Conservation (phyloP, 2,329 filamentous ascomycete genomes). For the Hymenoscyphus fraxineus region DNA sequence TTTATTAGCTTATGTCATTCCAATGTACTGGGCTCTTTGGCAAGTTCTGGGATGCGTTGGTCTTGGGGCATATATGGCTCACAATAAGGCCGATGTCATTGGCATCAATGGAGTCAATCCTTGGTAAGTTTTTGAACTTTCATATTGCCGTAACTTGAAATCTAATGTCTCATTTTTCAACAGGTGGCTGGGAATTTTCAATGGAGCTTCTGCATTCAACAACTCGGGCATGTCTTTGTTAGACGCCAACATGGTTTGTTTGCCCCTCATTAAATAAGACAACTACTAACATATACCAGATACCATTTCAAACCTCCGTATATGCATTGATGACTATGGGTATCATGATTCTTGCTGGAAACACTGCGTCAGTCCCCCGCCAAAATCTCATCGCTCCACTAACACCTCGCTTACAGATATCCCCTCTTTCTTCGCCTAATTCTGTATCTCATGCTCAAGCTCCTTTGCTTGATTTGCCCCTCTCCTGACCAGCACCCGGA, state of each 20-base stretch:
- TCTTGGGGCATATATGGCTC: conserved; percentile 57
- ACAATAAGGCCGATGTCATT: conserved; percentile 47
- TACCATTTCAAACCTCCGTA: conserved; percentile 39
- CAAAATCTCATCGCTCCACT: not conserved
- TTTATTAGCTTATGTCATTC: conserved; percentile 56
- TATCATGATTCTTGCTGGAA: conserved; percentile 58
- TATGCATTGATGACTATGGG: conserved; percentile 47
- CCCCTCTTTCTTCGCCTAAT: conserved; percentile 45
- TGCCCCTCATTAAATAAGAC: not conserved
- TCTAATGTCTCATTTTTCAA: not conserved
- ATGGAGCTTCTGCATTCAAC: conserved; percentile 65
- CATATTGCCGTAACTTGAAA: not conserved
- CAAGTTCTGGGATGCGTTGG: conserved; percentile 57
- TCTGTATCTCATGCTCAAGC: conserved; percentile 50
- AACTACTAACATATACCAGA: conserved; percentile 23
- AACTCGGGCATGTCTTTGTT: conserved; percentile 68
- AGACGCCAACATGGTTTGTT: conserved; percentile 57
- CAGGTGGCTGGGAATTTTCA: conserved; percentile 63
- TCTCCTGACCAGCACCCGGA: conserved; percentile 36
- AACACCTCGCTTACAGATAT: conserved; percentile 37
- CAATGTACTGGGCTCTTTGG: conserved; percentile 56
- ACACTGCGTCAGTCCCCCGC: conserved; percentile 45
- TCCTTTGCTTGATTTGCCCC: conserved; percentile 39
- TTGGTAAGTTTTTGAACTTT: conserved; percentile 39
- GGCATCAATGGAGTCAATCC: conserved; percentile 56